Evolutionary conservation across 2,329 filamentous ascomycete species (phyloP), one percentile per base, ranked within the genome.

Genomic region (Monosporascus cannonballus): DNA sequence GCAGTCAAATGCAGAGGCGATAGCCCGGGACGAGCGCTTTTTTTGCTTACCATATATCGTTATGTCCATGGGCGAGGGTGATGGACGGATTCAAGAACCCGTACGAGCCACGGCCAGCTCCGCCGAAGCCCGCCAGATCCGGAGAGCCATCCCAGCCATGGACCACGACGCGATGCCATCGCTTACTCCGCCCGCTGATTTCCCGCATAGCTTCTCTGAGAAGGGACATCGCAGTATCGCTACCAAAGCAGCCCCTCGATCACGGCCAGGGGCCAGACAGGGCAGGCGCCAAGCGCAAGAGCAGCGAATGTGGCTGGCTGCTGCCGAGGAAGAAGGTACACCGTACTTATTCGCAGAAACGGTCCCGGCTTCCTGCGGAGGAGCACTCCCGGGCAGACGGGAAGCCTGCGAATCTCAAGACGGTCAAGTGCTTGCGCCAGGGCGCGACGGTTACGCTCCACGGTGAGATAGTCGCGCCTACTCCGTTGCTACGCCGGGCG

Each of bases 91-190:
- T 58, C 38, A 53, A 54, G 20, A 54, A 58, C 48, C 57, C 58
- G 4, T 57, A 49, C 50, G 59, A 56, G 48, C 56, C 62, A 48
- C 56, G 59, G 54, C 53, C 50, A 27, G 27, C 57, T 22, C 54
- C 50, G 46, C 48, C 56, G 36, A 62, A 52, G 37, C 42, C 54
- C 22, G 57, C 59, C 17, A 54, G 51, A 27, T 49, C 45, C n/a
- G 51, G 52, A 37, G 58, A 60, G 17, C 37, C 51, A 25, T 52
- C 57, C 46, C 57, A 63, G 17, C 58, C 63, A n/a, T 71, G 73
- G 73, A 76, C 72, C 11, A 63, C 73, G 22, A 66, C 72, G 36
- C 68, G 73, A 53, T 76, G 73, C 50, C 67, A 74, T 50, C 70
- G 73, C 22, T 59, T 76, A 42, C 65, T 76, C 36, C 71, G 73